Base-by-base conservation (phyloP, 2,329 filamentous ascomycete genomes). In the Biscogniauxia sp. region DNA sequence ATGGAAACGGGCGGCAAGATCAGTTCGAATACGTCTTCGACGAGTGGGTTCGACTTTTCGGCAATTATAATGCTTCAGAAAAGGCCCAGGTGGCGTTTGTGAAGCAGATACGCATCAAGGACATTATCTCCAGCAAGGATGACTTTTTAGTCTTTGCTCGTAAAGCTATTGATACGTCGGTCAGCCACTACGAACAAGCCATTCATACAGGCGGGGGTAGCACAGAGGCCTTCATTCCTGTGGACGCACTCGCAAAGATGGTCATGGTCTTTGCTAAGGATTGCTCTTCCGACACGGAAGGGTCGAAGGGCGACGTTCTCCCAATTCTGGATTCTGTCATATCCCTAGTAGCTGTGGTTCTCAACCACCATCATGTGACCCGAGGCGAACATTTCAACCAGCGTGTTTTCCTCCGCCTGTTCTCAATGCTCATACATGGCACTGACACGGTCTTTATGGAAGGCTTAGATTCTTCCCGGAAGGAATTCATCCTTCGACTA, bases 1-100 rank as follows among this genome's bases (percentile, higher is more conserved):
- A 86, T 55, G 76, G 80, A 17, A 74, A 78, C 49, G 81, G 85
- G 32, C 88, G 88, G 67, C 86, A 88, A 64, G 92, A 96, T 63
- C 92, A 97, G 74, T 87, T 96, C 77, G 92, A 96, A 68, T 98
- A 99, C 72, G 84, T 97, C 20, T 97, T 99, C 70, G 93, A 94
- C 51, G 95, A 99, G 77, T 99, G 95, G 95, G 85, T 94, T 26
- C 88, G 89, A 61, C 84, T 97, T 7, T 89, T 84, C 77, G 90
- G 90, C 74, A 91, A 92, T 68, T 84, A 87, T n/a, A 87, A 88
- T 66, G 86, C 89, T 3, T 88, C 89, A 3, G 89, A 92, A 63
- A 90, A 89, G 70, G 85, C 88, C 0, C 82, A 88, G 57, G 79
- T 84, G 5, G 85, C 91, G 1, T 98, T 98, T 75, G 85, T 97